Conservation (phyloP, 1,284 basidiomycete genomes). For the Tylopilus sp. region DNA sequence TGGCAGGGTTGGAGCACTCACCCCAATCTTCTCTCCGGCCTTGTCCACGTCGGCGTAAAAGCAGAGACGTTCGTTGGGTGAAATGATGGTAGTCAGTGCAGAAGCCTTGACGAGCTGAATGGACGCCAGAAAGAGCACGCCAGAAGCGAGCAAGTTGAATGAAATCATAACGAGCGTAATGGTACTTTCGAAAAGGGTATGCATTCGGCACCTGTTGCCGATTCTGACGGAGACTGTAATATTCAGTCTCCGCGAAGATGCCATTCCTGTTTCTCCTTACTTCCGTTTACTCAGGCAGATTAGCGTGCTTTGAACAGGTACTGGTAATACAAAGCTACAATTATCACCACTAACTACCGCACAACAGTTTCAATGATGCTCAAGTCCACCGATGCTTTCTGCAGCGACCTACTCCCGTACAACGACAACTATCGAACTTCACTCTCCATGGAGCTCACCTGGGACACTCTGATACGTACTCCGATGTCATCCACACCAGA, state of each 20-base stretch:
- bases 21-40: slow-evolving; percentile 85
- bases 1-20: slow-evolving; percentile 37
- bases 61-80: slow-evolving; percentile 85
- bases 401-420: slow-evolving; percentile 9
- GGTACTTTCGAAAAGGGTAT: not conserved
- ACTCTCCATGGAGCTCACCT: not conserved
- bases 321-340: not conserved
- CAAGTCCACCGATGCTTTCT: slow-evolving; percentile 1
- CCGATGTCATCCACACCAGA: slow-evolving; percentile 15
- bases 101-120: slow-evolving; percentile 39
- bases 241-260: slow-evolving; percentile 16
- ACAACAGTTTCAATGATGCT: slow-evolving; percentile 2
- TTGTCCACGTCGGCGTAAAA: slow-evolving; percentile 98
- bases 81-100: slow-evolving; percentile 85
- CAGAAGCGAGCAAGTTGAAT: slow-evolving; percentile 18
- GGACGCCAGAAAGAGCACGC: slow-evolving; percentile 24
- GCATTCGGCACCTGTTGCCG: slow-evolving; percentile 24
- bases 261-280: not conserved
- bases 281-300: slow-evolving; percentile 1
- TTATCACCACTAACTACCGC: not conserved
- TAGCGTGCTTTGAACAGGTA: slow-evolving; percentile 17
- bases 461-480: slow-evolving; percentile 1
- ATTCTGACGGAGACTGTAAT: slow-evolving; percentile 11
- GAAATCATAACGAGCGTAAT: slow-evolving; percentile 21
- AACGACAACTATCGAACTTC: slow-evolving; percentile 10